Percentiles rank a stretch among this genome's conserved stretches.
Evolutionary conservation across 768 basidiomycete genomes (phyloP).

Genomic region (Cantharellus cinnabarinus): DNA sequence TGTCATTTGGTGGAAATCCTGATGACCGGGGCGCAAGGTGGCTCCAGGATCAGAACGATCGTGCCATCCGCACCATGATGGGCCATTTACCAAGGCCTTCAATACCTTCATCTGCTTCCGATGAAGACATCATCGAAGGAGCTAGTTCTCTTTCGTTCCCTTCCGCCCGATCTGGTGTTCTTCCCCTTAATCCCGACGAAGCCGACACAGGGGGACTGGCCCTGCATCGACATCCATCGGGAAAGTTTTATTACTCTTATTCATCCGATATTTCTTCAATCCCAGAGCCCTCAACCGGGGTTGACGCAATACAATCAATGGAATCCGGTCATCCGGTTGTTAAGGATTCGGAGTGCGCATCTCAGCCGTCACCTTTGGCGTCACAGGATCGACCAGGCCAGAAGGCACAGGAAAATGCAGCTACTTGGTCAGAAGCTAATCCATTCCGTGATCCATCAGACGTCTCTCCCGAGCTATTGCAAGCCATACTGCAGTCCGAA

Average conservation of each 20-base stretch:
- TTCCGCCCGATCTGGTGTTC: neutral
- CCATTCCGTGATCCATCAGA: slow-evolving; percentile 9
- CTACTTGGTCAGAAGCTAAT: neutral
- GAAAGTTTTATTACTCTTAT: slow-evolving; percentile 63
- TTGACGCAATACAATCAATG: neutral
- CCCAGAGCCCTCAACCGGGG: slow-evolving; percentile 21
- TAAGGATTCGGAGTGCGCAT: neutral
- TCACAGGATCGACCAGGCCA: neutral
- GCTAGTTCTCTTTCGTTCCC: neutral
- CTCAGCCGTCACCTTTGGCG: neutral
- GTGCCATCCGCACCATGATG: slow-evolving; percentile 39
- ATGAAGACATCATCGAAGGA: no score
- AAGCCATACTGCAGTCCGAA: slow-evolving; percentile 17
- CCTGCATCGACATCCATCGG: slow-evolving; percentile 42
- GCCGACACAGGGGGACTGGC: slow-evolving; percentile 32
- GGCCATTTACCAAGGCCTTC: slow-evolving; percentile 38
- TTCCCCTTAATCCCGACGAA: neutral
- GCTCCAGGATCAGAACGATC: slow-evolving; percentile 63
- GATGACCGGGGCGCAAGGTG: slow-evolving; percentile 52
- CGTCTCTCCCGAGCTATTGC: slow-evolving; percentile 33
- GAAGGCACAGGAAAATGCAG: neutral
- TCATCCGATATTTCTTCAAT: slow-evolving; percentile 25
- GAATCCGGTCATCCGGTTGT: no score
- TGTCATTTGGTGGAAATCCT: slow-evolving; percentile 10
- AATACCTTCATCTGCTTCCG: slow-evolving; percentile 13